phyloP scores from a whole-genome alignment of 495 filamentous ascomycete genomes.

The Aspergillus ellipticus region DNA sequence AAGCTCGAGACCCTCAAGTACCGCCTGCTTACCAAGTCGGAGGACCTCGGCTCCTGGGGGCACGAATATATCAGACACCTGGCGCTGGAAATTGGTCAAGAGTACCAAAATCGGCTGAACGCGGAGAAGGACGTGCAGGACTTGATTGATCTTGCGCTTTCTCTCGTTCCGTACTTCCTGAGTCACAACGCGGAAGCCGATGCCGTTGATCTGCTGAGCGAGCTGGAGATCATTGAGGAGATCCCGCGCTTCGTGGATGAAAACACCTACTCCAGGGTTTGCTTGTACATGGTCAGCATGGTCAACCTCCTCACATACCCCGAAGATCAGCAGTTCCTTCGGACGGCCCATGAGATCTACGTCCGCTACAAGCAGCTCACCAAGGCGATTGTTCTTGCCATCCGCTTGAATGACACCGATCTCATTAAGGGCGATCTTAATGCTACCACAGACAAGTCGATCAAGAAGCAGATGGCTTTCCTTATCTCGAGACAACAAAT shows the following conservation, averaged over 20 bases:
- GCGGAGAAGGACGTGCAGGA: conserved; percentile 63
- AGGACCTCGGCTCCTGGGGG: conserved; percentile 95
- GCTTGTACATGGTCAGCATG: conserved; percentile 98
- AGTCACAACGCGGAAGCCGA: conserved; percentile 98
- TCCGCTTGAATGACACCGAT: conserved; percentile 81
- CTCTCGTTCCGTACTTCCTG: conserved; percentile 90
- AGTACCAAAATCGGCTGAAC: conserved; percentile 75
- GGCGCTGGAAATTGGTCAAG: conserved; percentile 91
- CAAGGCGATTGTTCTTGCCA: conserved; percentile 90
- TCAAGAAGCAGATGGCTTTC: conserved; percentile 94
- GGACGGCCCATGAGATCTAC: conserved; percentile 88
- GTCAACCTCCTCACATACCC: conserved; percentile 95
- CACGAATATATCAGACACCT: conserved; percentile 98
- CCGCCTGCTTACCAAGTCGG: conserved; percentile 80
- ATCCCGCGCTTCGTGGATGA: conserved; percentile 89
- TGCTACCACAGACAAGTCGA: conserved; percentile 70
- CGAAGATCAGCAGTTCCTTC: conserved; percentile 91
- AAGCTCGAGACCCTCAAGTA: conserved; percentile 95
- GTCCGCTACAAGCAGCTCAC: conserved; percentile 84
- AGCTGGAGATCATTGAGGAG: conserved; percentile 92
- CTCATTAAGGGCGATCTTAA: conserved; percentile 77
- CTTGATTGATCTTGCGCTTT: conserved; percentile 73
- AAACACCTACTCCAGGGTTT: conserved; percentile 88
- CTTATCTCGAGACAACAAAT: conserved; percentile 89
- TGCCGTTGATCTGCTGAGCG: conserved; percentile 93